These are phyloP conservation scores for Xylariaceae sp. DNA, from an alignment of 2,329 filamentous ascomycete genomes.

Conservation along the genomic window DNA sequence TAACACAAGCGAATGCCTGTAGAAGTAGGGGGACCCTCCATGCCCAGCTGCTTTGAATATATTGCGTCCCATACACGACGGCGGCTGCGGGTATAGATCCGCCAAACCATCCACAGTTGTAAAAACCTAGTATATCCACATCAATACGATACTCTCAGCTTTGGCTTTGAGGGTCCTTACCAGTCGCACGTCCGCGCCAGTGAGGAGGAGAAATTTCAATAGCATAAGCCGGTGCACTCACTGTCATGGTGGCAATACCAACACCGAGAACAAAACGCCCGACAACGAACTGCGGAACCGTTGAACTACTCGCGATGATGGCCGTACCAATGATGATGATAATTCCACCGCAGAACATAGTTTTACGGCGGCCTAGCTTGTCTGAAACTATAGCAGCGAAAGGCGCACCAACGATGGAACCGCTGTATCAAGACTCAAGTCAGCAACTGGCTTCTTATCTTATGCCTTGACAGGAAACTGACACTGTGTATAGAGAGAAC, in stretches of 20 bases:
- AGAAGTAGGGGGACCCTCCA: slow-evolving; percentile 58
- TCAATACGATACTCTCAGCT: slow-evolving; percentile 3
- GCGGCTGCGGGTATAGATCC: slow-evolving; percentile 57
- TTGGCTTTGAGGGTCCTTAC: slow-evolving; percentile 30
- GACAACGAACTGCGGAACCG: slow-evolving; percentile 49
- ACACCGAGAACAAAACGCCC: slow-evolving; percentile 54
- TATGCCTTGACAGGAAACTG: slow-evolving; percentile 33
- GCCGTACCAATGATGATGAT: slow-evolving; percentile 54
- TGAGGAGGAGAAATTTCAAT: slow-evolving; percentile 56
- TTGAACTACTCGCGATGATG: slow-evolving; percentile 47
- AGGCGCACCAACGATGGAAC: slow-evolving; percentile 48
- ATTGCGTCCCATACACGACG: slow-evolving; percentile 54
- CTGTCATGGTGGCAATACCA: slow-evolving; percentile 55
- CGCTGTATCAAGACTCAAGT: slow-evolving; percentile 39
- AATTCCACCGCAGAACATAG: slow-evolving; percentile 52
- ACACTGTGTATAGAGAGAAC: slow-evolving; percentile 57
- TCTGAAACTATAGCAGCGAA: slow-evolving; percentile 53
- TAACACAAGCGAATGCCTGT: slow-evolving; percentile 51
- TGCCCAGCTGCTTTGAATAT: slow-evolving; percentile 51
- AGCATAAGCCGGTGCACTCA: slow-evolving; percentile 54
- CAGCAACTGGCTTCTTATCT: neutral
- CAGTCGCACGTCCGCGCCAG: slow-evolving; percentile 56
- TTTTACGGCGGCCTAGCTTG: slow-evolving; percentile 49
- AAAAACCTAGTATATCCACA: slow-evolving; percentile 45
- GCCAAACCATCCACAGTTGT: slow-evolving; percentile 61